A percentile compares a stretch with the other conserved stretches of the same genome.
phyloP scores from a whole-genome alignment of 2,329 filamentous ascomycete genomes.

The Arthroderma uncinatum region DNA sequence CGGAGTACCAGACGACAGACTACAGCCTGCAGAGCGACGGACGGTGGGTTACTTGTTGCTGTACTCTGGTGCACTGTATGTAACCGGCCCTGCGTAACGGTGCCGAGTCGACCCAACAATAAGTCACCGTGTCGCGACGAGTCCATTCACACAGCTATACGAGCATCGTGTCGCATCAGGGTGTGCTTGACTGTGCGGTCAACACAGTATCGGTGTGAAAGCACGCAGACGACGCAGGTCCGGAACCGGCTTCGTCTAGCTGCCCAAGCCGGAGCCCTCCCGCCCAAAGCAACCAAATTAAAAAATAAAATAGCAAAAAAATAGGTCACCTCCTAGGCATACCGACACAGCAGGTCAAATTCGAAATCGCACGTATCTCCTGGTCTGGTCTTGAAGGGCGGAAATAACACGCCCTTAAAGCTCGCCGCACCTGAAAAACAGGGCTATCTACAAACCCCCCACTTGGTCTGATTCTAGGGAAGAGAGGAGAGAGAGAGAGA shows the following conservation, averaged over 20 bases:
- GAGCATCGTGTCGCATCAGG: slow-evolving; percentile 1
- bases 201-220: not conserved
- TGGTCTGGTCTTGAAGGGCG: no score
- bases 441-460: not conserved
- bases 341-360: not conserved
- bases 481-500: not conserved
- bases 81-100: slow-evolving; percentile 1
- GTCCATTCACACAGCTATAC: not conserved
- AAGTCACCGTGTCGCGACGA: not conserved
- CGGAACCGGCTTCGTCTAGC: not conserved
- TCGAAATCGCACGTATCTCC: not conserved
- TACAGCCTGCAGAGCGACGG: not conserved
- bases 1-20: not conserved
- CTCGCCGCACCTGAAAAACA: not conserved
- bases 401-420: not conserved
- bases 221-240: not conserved
- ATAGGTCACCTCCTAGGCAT: not conserved
- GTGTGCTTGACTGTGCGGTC: not conserved
- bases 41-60: not conserved
- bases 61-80: not conserved
- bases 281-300: not conserved
- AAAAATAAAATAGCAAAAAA: not conserved
- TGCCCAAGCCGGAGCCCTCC: slow-evolving; percentile 1
- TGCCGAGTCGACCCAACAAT: not conserved
- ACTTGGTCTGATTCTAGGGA: not conserved